Conservation (phyloP, 2,329 filamentous ascomycete species). For the Fusarium newnesense region DNA sequence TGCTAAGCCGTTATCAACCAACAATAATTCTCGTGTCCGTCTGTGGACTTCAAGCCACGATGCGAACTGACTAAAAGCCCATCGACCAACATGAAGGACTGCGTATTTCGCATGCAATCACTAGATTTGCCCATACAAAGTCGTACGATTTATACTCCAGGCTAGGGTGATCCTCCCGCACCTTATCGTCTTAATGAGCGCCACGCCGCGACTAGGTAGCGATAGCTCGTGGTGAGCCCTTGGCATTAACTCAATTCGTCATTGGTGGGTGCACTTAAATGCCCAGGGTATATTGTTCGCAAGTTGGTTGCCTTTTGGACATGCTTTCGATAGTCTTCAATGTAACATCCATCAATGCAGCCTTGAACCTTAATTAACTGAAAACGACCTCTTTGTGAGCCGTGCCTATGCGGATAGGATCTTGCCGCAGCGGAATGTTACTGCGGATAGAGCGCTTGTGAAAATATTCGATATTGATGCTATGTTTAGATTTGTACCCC, state of each 20-base stretch:
- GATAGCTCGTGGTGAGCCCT: not conserved
- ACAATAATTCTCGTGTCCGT: not conserved
- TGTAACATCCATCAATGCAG: not conserved
- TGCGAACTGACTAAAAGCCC: fast-evolving
- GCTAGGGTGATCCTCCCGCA: conserved; percentile 1
- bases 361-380: not conserved
- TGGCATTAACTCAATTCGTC: not conserved
- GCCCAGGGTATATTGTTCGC: not conserved
- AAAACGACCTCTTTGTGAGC: not conserved
- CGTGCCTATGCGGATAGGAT: not conserved
- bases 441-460: not conserved
- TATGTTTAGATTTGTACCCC: not conserved
- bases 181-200: not conserved
- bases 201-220: not conserved
- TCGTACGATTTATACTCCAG: not conserved
- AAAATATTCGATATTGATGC: not conserved
- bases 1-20: not conserved
- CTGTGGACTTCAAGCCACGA: not conserved
- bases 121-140: not conserved
- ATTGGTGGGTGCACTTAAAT: not conserved
- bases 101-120: not conserved
- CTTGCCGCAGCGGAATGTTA: not conserved
- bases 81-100: not conserved
- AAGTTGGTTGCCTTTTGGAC: not conserved
- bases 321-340: not conserved